Evolutionary conservation across 768 basidiomycete genomes (phyloP).

Genomic region (Tricholoma saponaceum): DNA sequence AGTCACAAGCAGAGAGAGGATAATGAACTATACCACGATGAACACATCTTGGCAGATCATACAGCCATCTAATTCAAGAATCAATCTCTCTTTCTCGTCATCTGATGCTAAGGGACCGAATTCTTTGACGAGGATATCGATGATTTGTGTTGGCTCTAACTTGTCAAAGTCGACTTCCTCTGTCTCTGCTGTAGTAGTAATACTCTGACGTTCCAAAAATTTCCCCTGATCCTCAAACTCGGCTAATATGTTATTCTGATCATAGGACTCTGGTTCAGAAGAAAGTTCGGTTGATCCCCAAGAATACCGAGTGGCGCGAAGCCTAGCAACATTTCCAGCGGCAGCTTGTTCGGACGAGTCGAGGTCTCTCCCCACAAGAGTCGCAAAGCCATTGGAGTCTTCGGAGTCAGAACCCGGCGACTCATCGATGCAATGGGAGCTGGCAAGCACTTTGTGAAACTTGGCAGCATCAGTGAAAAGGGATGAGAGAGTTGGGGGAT

Average conservation of each 20-base stretch:
- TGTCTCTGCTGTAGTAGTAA: conserved; percentile 21
- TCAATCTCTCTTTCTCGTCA: conserved; percentile 43
- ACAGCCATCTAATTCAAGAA: conserved; percentile 51
- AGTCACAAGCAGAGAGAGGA: not conserved
- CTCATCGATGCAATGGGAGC: conserved; percentile 18
- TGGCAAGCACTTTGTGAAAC: conserved; percentile 31
- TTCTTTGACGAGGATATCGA: conserved; percentile 49
- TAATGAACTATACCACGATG: conserved; percentile 38
- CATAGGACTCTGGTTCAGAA: conserved; percentile 6
- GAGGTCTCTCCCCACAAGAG: conserved; percentile 41
- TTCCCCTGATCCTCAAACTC: not conserved
- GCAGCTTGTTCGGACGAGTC: conserved; percentile 28
- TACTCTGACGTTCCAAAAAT: conserved; percentile 7
- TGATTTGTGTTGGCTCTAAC: conserved; percentile 42
- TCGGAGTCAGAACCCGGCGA: conserved; percentile 13
- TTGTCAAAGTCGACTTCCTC: conserved; percentile 25
- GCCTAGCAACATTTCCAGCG: conserved; percentile 30
- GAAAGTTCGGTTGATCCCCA: conserved; percentile 17
- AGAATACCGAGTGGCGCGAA: conserved; percentile 29
- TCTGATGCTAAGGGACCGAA: conserved; percentile 48
- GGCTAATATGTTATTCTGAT: conserved; percentile 17
- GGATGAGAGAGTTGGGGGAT: conserved; percentile 25
- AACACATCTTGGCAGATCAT: conserved; percentile 43
- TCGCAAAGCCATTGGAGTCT: conserved; percentile 29
- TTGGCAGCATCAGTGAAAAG: conserved; percentile 36